Percentiles rank a stretch among this genome's conserved stretches.
Evolutionary conservation across 2,329 filamentous ascomycete species (phyloP).

Genomic region (Colletotrichum cereale): DNA sequence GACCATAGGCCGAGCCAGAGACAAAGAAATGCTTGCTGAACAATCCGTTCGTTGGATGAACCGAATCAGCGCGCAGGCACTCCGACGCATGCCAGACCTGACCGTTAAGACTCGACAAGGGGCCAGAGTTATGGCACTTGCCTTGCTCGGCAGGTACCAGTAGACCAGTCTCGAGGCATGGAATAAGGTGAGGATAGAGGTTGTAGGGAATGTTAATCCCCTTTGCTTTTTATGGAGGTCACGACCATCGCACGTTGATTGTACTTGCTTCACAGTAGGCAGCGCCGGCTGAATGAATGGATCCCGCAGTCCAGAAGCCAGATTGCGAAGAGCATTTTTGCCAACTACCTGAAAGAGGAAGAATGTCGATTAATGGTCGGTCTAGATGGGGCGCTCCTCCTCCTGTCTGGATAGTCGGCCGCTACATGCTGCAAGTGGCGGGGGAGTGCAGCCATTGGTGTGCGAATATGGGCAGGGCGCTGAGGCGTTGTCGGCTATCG

Average conservation of each 20-base stretch:
- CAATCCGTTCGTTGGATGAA: slow-evolving; percentile 18
- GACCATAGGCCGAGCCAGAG: slow-evolving; percentile 15
- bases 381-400: slow-evolving; percentile 15
- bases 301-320: not conserved
- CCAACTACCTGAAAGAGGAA: not conserved
- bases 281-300: slow-evolving; percentile 11
- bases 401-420: slow-evolving; percentile 27
- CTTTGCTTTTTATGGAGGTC: slow-evolving; percentile 25
- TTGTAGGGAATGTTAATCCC: not conserved
- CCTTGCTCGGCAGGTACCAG: not conserved
- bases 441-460: not conserved
- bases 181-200: not conserved
- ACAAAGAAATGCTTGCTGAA: slow-evolving; percentile 20
- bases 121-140: not conserved
- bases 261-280: not conserved
- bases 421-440: slow-evolving; percentile 16
- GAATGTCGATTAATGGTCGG: not conserved
- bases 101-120: not conserved
- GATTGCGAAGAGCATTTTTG: not conserved
- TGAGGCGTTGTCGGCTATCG: not conserved
- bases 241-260: slow-evolving; percentile 18
- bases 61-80: slow-evolving; percentile 13
- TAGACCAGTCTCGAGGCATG: not conserved
- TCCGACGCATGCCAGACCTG: not conserved
- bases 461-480: slow-evolving; percentile 32